Conservation (phyloP, 78 protist species). For the Monosiga brevicollis region DNA sequence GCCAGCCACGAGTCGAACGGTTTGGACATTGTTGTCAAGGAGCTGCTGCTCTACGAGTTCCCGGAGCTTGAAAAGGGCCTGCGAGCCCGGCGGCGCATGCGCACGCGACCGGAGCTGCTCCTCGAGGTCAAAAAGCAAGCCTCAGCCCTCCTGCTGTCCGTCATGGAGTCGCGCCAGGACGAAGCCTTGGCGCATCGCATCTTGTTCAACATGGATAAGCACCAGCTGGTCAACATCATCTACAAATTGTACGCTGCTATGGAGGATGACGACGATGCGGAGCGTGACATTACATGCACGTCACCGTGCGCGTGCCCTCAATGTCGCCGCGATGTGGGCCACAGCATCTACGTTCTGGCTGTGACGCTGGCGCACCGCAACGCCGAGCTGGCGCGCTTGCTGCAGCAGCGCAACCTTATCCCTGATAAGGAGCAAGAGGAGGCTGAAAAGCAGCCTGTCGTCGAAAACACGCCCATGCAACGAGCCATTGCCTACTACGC, state of each 20-base stretch:
- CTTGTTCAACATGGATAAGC: conserved; percentile 10
- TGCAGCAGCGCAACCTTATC: too few species aligned
- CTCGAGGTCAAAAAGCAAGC: conserved; percentile 1
- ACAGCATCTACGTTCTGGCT: conserved; percentile 1
- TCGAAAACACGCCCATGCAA: background rate
- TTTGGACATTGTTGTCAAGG: conserved; percentile 7
- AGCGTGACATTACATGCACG: background rate
- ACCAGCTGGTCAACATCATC: background rate
- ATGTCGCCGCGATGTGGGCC: background rate
- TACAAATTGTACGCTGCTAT: background rate
- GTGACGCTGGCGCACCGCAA: background rate
- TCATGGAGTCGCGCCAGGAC: conserved; percentile 16
- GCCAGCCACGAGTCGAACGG: conserved; percentile 7
- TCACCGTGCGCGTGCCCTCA: background rate
- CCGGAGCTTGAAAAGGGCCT: background rate
- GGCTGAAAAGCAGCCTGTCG: background rate
- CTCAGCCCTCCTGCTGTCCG: conserved; percentile 4
- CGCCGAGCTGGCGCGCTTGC: background rate
- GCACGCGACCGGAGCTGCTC: background rate
- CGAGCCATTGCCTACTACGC: conserved; percentile 9
- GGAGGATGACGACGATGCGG: background rate
- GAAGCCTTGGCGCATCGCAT: background rate
- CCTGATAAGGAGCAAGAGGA: background rate
- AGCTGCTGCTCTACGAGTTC: background rate
- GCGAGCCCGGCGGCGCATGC: background rate